phyloP scores from a whole-genome alignment of 176 grass and related monocot species.

The Aegilops speltoides region DNA sequence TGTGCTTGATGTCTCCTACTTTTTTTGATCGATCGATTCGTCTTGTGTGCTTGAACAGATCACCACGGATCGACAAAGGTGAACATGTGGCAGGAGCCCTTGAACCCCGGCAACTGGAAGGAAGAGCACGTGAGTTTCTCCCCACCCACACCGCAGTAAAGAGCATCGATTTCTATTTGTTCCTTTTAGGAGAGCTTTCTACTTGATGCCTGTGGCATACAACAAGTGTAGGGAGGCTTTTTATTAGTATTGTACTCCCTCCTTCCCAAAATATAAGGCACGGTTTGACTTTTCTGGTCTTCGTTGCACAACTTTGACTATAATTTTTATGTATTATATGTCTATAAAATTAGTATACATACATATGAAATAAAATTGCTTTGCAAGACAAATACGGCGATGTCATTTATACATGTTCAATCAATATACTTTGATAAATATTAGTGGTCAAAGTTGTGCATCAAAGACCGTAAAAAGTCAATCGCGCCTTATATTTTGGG shows the following conservation, averaged over 20 bases:
- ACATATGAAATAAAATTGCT: too few species aligned
- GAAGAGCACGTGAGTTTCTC: conserved; percentile 64
- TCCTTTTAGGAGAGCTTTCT: neutral
- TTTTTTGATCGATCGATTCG: neutral
- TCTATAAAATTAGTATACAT: too few species aligned
- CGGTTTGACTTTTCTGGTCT: too few species aligned
- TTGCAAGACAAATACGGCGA: too few species aligned
- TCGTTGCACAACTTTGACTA: too few species aligned
- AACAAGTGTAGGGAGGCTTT: neutral
- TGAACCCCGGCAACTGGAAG: conserved; percentile 58
- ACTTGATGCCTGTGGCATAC: neutral
- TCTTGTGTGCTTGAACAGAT: conserved; percentile 30
- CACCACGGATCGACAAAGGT: conserved; percentile 44
- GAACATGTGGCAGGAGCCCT: conserved; percentile 52
- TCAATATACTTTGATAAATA: too few species aligned
- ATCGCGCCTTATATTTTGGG: too few species aligned
- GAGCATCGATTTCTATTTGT: neutral
- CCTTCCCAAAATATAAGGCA: too few species aligned
- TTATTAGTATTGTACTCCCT: neutral
- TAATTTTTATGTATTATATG: too few species aligned
- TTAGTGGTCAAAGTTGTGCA: too few species aligned
- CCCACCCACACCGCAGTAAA: neutral
- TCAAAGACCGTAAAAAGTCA: too few species aligned
- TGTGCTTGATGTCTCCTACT: neutral
- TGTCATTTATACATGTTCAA: too few species aligned